phyloP scores from a whole-genome alignment of 164 flowering plant genomes.

The Tetrastigma voinierianum region DNA sequence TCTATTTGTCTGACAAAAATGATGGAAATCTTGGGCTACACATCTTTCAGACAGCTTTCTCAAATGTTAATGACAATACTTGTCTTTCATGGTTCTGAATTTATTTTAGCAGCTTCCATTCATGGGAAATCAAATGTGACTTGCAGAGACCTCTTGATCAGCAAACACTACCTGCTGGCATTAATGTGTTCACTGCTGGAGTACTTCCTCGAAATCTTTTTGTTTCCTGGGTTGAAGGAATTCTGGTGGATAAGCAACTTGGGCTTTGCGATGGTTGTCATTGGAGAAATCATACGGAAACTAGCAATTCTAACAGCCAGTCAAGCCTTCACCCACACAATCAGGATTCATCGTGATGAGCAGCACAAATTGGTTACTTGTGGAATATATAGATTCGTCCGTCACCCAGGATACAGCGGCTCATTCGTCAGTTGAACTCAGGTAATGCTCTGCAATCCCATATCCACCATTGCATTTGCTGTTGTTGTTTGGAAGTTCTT shows the following conservation, averaged over 20 bases:
- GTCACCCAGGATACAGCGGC: constrained; percentile 92
- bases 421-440: constrained; percentile 91
- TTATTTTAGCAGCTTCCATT: constrained; percentile 45
- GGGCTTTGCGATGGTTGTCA: constrained; percentile 72
- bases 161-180: constrained; percentile 71
- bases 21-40: constrained; percentile 40
- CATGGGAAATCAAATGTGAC: constrained; percentile 68
- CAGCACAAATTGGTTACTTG: constrained; percentile 68
- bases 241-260: constrained; percentile 70
- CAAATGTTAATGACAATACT: constrained; percentile 54
- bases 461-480: constrained; percentile 63
- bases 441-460: constrained; percentile 87
- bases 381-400: constrained; percentile 68
- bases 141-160: constrained; percentile 68
- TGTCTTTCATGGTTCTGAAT: constrained; percentile 76
- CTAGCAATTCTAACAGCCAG: constrained; percentile 84
- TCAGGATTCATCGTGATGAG: constrained; percentile 53
- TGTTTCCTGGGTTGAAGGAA: constrained; percentile 77
- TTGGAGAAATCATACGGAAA: constrained; percentile 83
- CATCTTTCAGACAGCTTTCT: constrained; percentile 60
- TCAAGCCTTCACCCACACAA: constrained; percentile 78
- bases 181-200: constrained; percentile 70
- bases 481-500: constrained; percentile 82
- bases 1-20: constrained; percentile 24
- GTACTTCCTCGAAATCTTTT: constrained; percentile 50